Evolutionary conservation across 768 basidiomycete species (phyloP).

Genomic region (Hypsizygus marmoreus): DNA sequence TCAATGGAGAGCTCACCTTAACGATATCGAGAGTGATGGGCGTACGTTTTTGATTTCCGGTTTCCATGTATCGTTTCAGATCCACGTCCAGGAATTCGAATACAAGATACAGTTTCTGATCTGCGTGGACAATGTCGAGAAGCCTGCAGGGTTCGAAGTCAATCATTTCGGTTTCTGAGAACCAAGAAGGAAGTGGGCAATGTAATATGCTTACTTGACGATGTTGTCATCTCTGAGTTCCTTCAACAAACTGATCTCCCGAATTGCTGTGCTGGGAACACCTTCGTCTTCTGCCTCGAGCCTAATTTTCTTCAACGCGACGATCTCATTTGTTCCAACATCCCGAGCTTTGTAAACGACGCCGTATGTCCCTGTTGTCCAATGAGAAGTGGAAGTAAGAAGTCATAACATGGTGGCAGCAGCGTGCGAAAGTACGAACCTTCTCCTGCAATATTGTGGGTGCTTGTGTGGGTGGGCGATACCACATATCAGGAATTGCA

Average conservation of each 20-base stretch:
- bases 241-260: slow-evolving; percentile 96
- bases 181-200: not conserved
- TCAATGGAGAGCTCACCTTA: slow-evolving; percentile 66
- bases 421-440: slow-evolving; percentile 33
- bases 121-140: slow-evolving; percentile 94
- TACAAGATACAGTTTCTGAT: slow-evolving; percentile 96
- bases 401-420: slow-evolving; percentile 6
- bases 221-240: slow-evolving; percentile 96
- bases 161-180: not conserved
- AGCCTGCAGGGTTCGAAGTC: slow-evolving; percentile 53
- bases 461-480: slow-evolving; percentile 4
- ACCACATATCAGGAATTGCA: slow-evolving; percentile 11
- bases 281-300: slow-evolving; percentile 99
- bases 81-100: slow-evolving; percentile 98
- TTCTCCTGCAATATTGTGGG: slow-evolving; percentile 44
- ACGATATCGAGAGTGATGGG: slow-evolving; percentile 74
- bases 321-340: slow-evolving; percentile 73
- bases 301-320: slow-evolving; percentile 98
- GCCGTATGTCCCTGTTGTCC: slow-evolving; percentile 84
- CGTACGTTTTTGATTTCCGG: slow-evolving; percentile 67
- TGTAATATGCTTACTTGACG: slow-evolving; percentile 64
- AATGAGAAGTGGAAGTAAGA: slow-evolving; percentile 13
- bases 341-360: slow-evolving; percentile 98
- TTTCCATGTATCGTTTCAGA: slow-evolving; percentile 96
- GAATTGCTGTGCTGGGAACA: slow-evolving; percentile 95